These are phyloP conservation scores for Rubroboletus satanas DNA, from an alignment of 768 basidiomycete genomes.

Conservation along the genomic window DNA sequence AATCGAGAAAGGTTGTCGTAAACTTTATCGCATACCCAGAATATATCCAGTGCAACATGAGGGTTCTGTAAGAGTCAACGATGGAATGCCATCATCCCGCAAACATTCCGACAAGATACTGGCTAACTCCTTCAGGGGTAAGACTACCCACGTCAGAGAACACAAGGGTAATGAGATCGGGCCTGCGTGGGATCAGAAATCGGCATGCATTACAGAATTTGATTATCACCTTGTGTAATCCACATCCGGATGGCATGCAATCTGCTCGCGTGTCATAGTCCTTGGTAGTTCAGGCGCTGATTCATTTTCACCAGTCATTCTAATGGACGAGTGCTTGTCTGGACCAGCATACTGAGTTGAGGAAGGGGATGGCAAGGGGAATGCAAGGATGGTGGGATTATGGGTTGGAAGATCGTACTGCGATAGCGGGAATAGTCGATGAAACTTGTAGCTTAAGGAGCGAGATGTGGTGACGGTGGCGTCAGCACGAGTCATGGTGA, in stretches of 20 bases:
- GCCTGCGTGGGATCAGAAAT: slow-evolving; percentile 45
- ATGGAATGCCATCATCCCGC: slow-evolving; percentile 48
- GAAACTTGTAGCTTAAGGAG: slow-evolving; percentile 85
- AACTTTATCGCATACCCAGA: slow-evolving; percentile 30
- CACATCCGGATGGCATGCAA: slow-evolving; percentile 79
- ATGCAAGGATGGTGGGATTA: slow-evolving; percentile 69
- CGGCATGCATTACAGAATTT: slow-evolving; percentile 8
- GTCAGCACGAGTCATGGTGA: slow-evolving; percentile 18
- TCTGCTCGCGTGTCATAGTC: slow-evolving; percentile 75
- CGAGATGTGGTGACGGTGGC: slow-evolving; percentile 19
- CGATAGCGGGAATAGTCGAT: slow-evolving; percentile 90
- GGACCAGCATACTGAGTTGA: slow-evolving; percentile 1
- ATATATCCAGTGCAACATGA: slow-evolving; percentile 5
- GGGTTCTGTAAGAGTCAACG: slow-evolving; percentile 1
- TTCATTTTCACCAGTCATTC: slow-evolving; percentile 1
- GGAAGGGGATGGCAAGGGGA: slow-evolving; percentile 42
- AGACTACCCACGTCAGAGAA: slow-evolving; percentile 93
- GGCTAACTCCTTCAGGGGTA: slow-evolving; percentile 90
- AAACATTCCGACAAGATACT: slow-evolving; percentile 94
- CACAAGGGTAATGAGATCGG: slow-evolving; percentile 90
- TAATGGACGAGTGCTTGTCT: slow-evolving; percentile 1
- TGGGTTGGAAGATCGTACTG: slow-evolving; percentile 86
- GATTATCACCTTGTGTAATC: slow-evolving; percentile 82
- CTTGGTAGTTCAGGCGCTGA: slow-evolving; percentile 8
- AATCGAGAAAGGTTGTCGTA: slow-evolving; percentile 34